A percentile compares a stretch with the other conserved stretches of the same genome.
These are phyloP conservation scores for Rhinocladiella mackenziei DNA, from an alignment of 2,329 filamentous ascomycete genomes.

Conservation along the genomic window DNA sequence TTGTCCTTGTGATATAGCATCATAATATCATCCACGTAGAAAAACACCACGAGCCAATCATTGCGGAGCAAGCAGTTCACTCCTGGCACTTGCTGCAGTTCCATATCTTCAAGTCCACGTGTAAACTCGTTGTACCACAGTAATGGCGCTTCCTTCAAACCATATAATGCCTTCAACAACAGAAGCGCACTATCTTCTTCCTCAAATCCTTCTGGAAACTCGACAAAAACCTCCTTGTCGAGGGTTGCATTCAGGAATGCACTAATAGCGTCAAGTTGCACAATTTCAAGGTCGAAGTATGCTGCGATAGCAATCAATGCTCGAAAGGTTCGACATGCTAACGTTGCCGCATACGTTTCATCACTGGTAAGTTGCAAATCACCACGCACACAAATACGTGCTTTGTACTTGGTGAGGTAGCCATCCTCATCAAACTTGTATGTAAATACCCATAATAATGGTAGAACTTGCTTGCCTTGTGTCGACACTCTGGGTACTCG, in stretches of 20 bases:
- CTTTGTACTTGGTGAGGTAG: conserved; percentile 12
- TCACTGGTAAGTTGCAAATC: conserved; percentile 16
- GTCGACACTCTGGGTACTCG: too few relatives aligned
- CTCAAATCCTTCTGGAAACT: conserved; percentile 22
- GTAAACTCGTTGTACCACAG: conserved; percentile 26
- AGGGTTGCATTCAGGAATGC: conserved; percentile 29
- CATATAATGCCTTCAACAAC: conserved; percentile 28
- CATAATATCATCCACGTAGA: neutral
- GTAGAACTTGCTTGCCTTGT: too few relatives aligned
- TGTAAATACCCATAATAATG: neutral
- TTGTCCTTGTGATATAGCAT: neutral
- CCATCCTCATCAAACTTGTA: neutral
- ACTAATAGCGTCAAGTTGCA: conserved; percentile 28
- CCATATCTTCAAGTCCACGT: neutral
- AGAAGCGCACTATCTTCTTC: conserved; percentile 9
- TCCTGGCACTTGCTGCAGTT: neutral
- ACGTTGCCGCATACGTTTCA: conserved; percentile 22
- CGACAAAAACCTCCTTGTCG: conserved; percentile 15
- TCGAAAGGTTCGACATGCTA: conserved; percentile 24
- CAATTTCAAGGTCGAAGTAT: conserved; percentile 23
- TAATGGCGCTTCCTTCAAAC: conserved; percentile 25
- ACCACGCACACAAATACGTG: conserved; percentile 12
- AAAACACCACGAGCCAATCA: neutral
- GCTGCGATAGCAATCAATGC: conserved; percentile 28
- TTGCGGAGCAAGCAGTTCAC: neutral